Percentiles rank a stretch among this genome's conserved stretches.
phyloP scores from a whole-genome alignment of 2,329 filamentous ascomycete species.

The Aspergillus spinulosporus region DNA sequence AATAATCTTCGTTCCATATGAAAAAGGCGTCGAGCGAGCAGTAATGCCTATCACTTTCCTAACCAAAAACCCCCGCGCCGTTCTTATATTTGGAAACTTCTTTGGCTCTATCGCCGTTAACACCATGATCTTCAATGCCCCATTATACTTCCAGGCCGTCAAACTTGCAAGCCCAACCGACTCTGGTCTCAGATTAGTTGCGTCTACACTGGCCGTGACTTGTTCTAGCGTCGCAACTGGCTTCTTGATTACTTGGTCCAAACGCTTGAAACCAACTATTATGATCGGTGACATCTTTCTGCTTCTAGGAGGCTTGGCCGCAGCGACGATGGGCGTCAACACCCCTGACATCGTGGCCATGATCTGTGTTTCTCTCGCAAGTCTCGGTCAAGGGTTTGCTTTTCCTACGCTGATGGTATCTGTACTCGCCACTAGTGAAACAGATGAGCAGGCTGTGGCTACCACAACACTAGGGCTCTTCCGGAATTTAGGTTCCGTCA shows the following conservation, averaged over 20 bases:
- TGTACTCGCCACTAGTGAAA: constrained; percentile 60
- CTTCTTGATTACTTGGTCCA: constrained; percentile 61
- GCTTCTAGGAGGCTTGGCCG: constrained; percentile 53
- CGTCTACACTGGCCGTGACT: constrained; percentile 61
- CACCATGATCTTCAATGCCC: constrained; percentile 67
- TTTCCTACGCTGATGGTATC: constrained; percentile 66
- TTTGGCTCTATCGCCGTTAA: constrained; percentile 52
- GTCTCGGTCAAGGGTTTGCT: constrained; percentile 63
- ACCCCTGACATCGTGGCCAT: constrained; percentile 58
- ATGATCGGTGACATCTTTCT: constrained; percentile 52
- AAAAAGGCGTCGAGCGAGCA: constrained; percentile 47
- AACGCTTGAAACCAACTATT: constrained; percentile 61
- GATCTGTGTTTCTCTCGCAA: constrained; percentile 57
- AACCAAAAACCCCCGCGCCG: constrained; percentile 48
- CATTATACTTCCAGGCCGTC: constrained; percentile 75
- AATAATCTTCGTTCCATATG: constrained; percentile 43
- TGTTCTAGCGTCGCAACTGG: constrained; percentile 59
- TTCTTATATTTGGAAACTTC: constrained; percentile 55
- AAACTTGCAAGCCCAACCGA: constrained; percentile 67
- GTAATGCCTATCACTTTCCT: constrained; percentile 54
- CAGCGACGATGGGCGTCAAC: constrained; percentile 53
- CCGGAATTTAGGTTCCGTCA: constrained; percentile 68
- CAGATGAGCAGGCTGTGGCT: constrained; percentile 66
- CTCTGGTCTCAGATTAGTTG: constrained; percentile 70
- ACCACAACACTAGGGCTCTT: constrained; percentile 71